A percentile compares a stretch with the other conserved stretches of the same genome.
Evolutionary conservation across 2,329 filamentous ascomycete species (phyloP).

Genomic region (Calcarisporium arbuscula): DNA sequence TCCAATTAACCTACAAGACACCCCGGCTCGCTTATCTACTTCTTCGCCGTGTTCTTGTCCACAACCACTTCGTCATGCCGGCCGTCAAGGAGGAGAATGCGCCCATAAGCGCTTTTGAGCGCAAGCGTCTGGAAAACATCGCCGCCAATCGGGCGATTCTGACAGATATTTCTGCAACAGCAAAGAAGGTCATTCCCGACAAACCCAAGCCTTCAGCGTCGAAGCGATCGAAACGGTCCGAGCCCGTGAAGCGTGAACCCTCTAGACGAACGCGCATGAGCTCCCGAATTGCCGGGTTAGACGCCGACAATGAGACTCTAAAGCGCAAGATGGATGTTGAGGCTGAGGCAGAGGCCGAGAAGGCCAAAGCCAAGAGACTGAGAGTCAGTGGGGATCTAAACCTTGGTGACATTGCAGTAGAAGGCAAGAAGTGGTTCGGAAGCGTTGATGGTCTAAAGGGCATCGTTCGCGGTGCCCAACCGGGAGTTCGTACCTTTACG

Average conservation of each 20-base stretch:
- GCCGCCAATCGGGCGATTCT: constrained; percentile 76
- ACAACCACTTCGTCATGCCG: constrained; percentile 32
- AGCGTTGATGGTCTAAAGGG: constrained; percentile 58
- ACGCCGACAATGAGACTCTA: constrained; percentile 37
- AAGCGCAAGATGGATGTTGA: constrained; percentile 49
- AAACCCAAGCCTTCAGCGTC: constrained; percentile 24
- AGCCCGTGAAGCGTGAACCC: constrained; percentile 41
- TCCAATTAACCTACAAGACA: no score
- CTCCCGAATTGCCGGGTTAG: constrained; percentile 50
- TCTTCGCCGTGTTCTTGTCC: no score
- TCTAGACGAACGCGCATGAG: constrained; percentile 49
- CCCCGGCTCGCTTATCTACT: no score
- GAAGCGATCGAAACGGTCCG: constrained; percentile 23
- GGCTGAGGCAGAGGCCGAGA: constrained; percentile 31
- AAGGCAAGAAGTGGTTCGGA: constrained; percentile 68
- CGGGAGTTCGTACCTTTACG: constrained; percentile 78
- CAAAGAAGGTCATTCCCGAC: constrained; percentile 59
- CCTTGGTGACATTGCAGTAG: constrained; percentile 71
- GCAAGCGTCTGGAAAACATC: constrained; percentile 78
- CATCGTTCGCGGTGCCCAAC: constrained; percentile 61
- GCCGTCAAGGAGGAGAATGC: constrained; percentile 34
- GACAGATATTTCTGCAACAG: constrained; percentile 66
- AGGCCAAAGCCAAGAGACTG: constrained; percentile 51
- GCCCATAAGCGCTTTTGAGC: constrained; percentile 83
- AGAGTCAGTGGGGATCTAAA: constrained; percentile 54